Conservation (phyloP, 345 rosid species). For the Anacardium occidentale region DNA sequence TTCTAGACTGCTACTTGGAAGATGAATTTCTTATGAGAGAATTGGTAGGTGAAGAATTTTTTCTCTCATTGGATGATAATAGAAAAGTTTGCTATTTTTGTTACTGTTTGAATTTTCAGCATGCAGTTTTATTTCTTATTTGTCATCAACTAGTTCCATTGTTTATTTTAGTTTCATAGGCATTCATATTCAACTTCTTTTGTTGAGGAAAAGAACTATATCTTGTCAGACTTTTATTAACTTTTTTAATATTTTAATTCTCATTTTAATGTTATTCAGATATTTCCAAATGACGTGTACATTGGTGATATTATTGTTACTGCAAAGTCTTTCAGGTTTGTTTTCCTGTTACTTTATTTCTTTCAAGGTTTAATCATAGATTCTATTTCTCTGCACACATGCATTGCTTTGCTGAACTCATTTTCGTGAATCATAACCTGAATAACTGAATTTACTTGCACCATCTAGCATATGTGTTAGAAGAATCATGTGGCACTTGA, state of each 20-base stretch:
- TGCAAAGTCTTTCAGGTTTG: slow-evolving; percentile 75
- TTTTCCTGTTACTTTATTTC: slow-evolving; percentile 2
- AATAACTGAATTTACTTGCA: background rate
- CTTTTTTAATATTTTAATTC: background rate
- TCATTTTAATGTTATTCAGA: slow-evolving; percentile 43
- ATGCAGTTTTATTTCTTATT: background rate
- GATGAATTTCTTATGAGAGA: background rate
- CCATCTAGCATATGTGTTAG: background rate
- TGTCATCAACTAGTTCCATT: background rate
- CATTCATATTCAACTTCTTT: background rate
- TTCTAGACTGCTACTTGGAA: background rate
- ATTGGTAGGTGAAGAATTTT: background rate
- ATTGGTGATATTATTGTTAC: slow-evolving; percentile 69
- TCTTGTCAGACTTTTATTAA: background rate
- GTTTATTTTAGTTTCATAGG: background rate
- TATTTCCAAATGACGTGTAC: slow-evolving; percentile 73
- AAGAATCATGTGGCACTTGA: background rate
- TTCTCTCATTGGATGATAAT: background rate
- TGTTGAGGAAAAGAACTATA: background rate
- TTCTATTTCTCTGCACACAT: background rate
- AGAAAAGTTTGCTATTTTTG: background rate
- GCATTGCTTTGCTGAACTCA: background rate
- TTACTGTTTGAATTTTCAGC: too few relatives aligned
- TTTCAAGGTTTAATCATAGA: slow-evolving; percentile 12
- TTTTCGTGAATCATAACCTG: background rate